A percentile compares a stretch with the other conserved stretches of the same genome.
phyloP scores from a whole-genome alignment of 2,329 filamentous ascomycete species.

The Tolypocladium tundrense region DNA sequence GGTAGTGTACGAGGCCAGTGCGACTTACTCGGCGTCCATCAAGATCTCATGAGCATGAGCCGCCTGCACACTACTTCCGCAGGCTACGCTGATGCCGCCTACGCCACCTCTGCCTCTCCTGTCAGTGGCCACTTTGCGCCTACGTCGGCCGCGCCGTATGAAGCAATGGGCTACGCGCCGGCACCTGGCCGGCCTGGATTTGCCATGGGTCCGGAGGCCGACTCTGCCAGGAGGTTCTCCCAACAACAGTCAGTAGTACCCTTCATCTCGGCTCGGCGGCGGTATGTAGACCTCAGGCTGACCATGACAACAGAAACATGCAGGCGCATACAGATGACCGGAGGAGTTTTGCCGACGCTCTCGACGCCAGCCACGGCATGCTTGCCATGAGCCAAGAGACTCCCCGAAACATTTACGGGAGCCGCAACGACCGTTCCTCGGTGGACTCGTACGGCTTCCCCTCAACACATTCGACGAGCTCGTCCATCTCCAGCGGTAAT shows the following conservation, averaged over 20 bases:
- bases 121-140: slow-evolving; percentile 56
- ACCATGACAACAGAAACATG: slow-evolving; percentile 18
- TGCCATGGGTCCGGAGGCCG: slow-evolving; percentile 45
- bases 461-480: slow-evolving; percentile 71
- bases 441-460: slow-evolving; percentile 89
- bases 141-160: slow-evolving; percentile 57
- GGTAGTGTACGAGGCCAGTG: neutral
- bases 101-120: slow-evolving; percentile 57
- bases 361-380: slow-evolving; percentile 92
- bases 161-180: slow-evolving; percentile 64
- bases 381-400: slow-evolving; percentile 93
- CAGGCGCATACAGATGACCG: slow-evolving; percentile 43
- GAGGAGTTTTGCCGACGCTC: slow-evolving; percentile 73
- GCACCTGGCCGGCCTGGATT: slow-evolving; percentile 51
- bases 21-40: slow-evolving; percentile 57
- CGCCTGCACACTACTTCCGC: slow-evolving; percentile 52
- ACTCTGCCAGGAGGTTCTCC: slow-evolving; percentile 58
- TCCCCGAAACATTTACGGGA: slow-evolving; percentile 78
- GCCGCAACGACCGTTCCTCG: slow-evolving; percentile 56
- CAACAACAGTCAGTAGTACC: slow-evolving; percentile 69
- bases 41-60: slow-evolving; percentile 65
- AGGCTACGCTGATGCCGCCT: slow-evolving; percentile 59
- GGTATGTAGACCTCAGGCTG: neutral
- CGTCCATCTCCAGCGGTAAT: slow-evolving; percentile 73
- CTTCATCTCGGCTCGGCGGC: slow-evolving; percentile 18